These are phyloP conservation scores for Penicillium arizonense DNA, from an alignment of 495 filamentous ascomycete genomes.

Conservation along the genomic window DNA sequence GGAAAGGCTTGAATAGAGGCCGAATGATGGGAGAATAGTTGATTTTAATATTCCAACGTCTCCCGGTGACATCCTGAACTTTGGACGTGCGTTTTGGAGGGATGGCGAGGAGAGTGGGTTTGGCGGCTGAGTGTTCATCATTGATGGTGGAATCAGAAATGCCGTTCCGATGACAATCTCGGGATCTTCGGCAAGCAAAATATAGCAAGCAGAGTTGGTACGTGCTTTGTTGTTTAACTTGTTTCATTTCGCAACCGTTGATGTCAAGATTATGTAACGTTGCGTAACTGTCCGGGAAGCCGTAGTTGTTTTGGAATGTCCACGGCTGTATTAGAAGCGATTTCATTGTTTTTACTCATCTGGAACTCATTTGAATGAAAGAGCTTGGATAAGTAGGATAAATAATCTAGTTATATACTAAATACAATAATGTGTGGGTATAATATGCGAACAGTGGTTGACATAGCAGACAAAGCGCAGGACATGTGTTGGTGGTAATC, in stretches of 20 bases:
- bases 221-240: background rate
- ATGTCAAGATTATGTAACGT: constrained; percentile 23
- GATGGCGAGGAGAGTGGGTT: background rate
- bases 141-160: constrained; percentile 2
- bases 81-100: background rate
- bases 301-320: too few species aligned
- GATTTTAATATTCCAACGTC: constrained; percentile 49
- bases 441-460: background rate
- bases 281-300: too few species aligned
- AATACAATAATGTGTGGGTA: background rate
- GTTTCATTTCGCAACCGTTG: constrained; percentile 1
- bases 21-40: constrained; percentile 49
- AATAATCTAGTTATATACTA: background rate
- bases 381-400: too few species aligned
- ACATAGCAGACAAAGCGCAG: background rate
- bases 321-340: too few species aligned
- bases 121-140: constrained; percentile 2
- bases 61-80: constrained; percentile 1
- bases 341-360: too few species aligned
- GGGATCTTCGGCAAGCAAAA: too few species aligned
- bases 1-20: constrained; percentile 43
- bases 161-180: background rate
- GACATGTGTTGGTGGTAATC: background rate
- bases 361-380: too few species aligned
- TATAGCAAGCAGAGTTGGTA: background rate